Evolutionary conservation across 2,329 filamentous ascomycete genomes (phyloP), one percentile per base, ranked within the genome.

Genomic region (Aspergillus cejpii): DNA sequence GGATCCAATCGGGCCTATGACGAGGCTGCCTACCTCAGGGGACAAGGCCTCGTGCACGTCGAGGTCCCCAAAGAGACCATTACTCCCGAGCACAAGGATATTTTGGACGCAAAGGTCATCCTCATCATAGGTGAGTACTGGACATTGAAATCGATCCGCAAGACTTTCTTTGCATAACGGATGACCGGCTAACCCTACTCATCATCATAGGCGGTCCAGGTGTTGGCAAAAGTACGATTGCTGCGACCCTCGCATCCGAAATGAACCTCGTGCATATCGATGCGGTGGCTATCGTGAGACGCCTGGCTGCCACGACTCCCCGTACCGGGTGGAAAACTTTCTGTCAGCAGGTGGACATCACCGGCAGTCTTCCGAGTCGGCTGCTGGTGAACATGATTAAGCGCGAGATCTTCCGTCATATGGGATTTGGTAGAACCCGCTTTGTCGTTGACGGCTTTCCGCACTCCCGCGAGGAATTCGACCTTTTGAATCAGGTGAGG

Each of bases 161-260:
- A 24, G 4, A 8, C 23, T 24, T 24, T 8, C 23, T 4, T 5
- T 24, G 23, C 23, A 4, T 24, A 8, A 24, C 23, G n/a, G n/a
- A n/a, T n/a, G n/a, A n/a, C 23, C 23, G 23, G 23, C 23, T 24
- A 8, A 24, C 4, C 8, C 23, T 4, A 4, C 4, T 24, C 23
- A 5, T 8, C 8, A 8, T 24, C 31, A 10, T 24, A 41, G 44
- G 44, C 20, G 37, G 37, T 6, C 36, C 42, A 14, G 37, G 36
- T 6, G 29, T 34, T 1, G 36, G 37, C 6, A 44, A 44, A 19
- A 44, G 42, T 24, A 44, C 42, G 10, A 15, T 43, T 11, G 41
- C 33, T 4, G 31, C 33, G 6, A 37, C 15, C 11, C 33, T 43
- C 2, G 33, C 41, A 3, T 19, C 41, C 3, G 41, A 43, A 6